These are phyloP conservation scores for Coprinopsis sp. DNA, from an alignment of 768 basidiomycete species.

Conservation along the genomic window DNA sequence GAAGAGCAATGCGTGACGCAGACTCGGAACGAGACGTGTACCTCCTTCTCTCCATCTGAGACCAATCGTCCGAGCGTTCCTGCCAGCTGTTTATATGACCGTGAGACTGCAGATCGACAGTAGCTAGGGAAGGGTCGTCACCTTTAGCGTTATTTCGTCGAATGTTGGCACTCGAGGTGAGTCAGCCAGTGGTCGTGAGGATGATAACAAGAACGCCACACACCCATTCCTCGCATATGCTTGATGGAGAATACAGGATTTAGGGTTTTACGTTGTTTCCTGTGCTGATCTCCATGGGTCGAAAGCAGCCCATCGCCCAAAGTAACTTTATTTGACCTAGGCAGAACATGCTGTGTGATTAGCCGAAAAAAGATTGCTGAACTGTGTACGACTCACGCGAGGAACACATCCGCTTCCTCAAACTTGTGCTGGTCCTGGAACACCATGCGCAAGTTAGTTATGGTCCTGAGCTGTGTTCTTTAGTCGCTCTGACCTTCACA, in stretches of 20 bases:
- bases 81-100: no score
- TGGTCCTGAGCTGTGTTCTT: neutral
- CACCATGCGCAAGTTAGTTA: no score
- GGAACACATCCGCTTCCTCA: slow-evolving; percentile 22
- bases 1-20: no score
- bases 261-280: slow-evolving; percentile 34
- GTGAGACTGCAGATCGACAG: no score
- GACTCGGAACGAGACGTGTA: neutral
- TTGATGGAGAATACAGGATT: slow-evolving; percentile 34
- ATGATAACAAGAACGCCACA: neutral
- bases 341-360: neutral
- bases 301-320: slow-evolving; percentile 20
- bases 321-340: slow-evolving; percentile 16
- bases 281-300: slow-evolving; percentile 29
- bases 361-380: neutral
- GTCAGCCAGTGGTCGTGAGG: neutral
- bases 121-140: no score
- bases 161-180: slow-evolving; percentile 23
- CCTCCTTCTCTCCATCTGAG: slow-evolving; percentile 23
- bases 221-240: slow-evolving; percentile 28
- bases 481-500: no score
- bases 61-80: no score
- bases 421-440: slow-evolving; percentile 27
- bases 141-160: slow-evolving; percentile 20
- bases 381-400: slow-evolving; percentile 16